Evolutionary conservation across 2,329 filamentous ascomycete genomes (phyloP).

Genomic region (Paradendryphiella salina): DNA sequence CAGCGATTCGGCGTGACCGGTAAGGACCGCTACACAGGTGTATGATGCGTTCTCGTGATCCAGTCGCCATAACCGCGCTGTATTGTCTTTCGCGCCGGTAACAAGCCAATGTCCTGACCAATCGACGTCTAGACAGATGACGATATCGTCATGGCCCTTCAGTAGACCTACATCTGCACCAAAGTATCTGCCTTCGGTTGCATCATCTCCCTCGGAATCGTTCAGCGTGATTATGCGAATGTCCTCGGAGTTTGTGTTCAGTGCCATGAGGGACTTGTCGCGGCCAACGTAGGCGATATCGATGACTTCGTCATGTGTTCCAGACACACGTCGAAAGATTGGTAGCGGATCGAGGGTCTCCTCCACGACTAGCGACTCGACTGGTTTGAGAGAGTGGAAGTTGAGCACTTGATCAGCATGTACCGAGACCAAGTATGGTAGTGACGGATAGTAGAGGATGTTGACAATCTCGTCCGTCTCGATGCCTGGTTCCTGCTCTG

Average conservation of each 20-base stretch:
- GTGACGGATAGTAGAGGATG: constrained; percentile 65
- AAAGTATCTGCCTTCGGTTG: constrained; percentile 65
- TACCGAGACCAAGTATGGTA: constrained; percentile 76
- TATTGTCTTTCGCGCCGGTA: constrained; percentile 96
- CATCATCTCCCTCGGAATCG: constrained; percentile 32
- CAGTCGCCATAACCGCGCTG: constrained; percentile 84
- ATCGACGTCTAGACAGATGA: constrained; percentile 91
- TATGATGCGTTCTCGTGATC: constrained; percentile 76
- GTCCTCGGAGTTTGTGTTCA: constrained; percentile 95
- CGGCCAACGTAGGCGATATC: constrained; percentile 85
- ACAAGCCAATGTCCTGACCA: constrained; percentile 98
- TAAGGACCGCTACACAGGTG: constrained; percentile 78
- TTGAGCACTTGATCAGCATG: constrained; percentile 88
- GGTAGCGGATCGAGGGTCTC: constrained; percentile 61
- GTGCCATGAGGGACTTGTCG: constrained; percentile 77
- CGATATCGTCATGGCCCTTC: constrained; percentile 91
- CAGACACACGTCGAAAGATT: constrained; percentile 78
- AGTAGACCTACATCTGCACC: constrained; percentile 85
- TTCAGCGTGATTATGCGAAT: constrained; percentile 79
- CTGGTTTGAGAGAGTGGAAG: constrained; percentile 64
- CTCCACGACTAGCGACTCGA: constrained; percentile 46
- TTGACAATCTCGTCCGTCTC: constrained; percentile 72
- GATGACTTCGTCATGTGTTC: constrained; percentile 96
- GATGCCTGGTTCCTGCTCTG: constrained; percentile 65
- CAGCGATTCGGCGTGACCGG: constrained; percentile 90